Conservation (phyloP, 2,329 filamentous ascomycete species). For the Cercospora canescens region DNA sequence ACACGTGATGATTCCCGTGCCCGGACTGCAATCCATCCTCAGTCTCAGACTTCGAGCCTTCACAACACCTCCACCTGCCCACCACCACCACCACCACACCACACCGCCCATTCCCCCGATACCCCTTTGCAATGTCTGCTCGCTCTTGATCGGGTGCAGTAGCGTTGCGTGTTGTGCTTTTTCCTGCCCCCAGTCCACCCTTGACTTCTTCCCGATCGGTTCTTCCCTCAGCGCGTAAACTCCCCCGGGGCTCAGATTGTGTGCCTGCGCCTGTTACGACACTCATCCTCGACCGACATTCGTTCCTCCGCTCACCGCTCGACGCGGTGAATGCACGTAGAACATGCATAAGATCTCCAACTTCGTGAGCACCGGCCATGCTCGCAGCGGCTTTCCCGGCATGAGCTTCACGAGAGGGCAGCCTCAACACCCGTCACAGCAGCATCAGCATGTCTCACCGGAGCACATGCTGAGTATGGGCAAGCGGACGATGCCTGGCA, state of each 20-base stretch:
- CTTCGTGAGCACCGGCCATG: conserved; percentile 58
- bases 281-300: conserved; percentile 12
- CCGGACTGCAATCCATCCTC: not conserved
- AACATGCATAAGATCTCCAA: conserved; percentile 68
- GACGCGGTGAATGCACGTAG: conserved; percentile 21
- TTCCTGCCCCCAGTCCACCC: conserved; percentile 8
- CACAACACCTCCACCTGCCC: not conserved
- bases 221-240: not conserved
- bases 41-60: conserved; percentile 7
- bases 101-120: conserved; percentile 8
- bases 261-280: conserved; percentile 3
- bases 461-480: conserved; percentile 33
- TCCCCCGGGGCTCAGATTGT: conserved; percentile 1
- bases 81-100: conserved; percentile 17
- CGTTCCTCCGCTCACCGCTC: conserved; percentile 15
- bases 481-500: conserved; percentile 56
- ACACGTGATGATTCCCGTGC: not conserved
- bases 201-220: conserved; percentile 13
- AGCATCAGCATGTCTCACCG: conserved; percentile 12
- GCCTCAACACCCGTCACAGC: conserved; percentile 45
- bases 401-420: conserved; percentile 63
- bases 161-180: conserved; percentile 19
- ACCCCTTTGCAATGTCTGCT: conserved; percentile 21
- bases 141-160: conserved; percentile 24
- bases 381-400: conserved; percentile 64